Evolutionary conservation across 192 early-diverging fungal genomes (phyloP).

Genomic region (Jimgerdemannia lactiflua): DNA sequence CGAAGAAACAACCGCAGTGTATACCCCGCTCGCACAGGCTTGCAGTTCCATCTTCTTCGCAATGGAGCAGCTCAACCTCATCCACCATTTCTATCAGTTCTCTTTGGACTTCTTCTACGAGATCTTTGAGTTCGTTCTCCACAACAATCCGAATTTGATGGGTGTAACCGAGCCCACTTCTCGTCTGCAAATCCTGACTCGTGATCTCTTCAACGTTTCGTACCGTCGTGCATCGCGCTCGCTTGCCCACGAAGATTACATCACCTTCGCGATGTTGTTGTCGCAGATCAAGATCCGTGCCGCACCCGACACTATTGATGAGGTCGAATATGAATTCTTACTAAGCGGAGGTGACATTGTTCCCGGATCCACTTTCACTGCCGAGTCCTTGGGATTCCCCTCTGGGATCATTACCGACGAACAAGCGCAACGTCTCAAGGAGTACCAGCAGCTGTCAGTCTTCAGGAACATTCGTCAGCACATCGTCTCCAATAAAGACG

Average conservation of each 20-base stretch:
- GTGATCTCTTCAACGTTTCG: conserved; percentile 81
- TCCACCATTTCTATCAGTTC: conserved; percentile 98
- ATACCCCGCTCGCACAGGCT: conserved; percentile 87
- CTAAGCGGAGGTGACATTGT: conserved; percentile 56
- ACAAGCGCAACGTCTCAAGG: conserved; percentile 37
- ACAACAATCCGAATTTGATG: conserved; percentile 66
- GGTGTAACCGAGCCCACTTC: conserved; percentile 61
- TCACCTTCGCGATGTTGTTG: conserved; percentile 85
- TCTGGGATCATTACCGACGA: conserved; percentile 47
- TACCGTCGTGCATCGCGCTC: conserved; percentile 78
- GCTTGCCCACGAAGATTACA: conserved; percentile 89
- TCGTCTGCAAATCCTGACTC: conserved; percentile 71
- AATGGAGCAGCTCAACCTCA: conserved; percentile 88
- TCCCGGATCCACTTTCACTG: conserved; percentile 24
- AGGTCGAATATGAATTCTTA: conserved; percentile 68
- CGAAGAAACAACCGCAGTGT: conserved; percentile 84
- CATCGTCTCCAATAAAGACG: conserved; percentile 8
- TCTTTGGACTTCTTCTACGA: conserved; percentile 94
- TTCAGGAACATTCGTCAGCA: conserved; percentile 38
- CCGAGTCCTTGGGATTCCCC: conserved; percentile 32
- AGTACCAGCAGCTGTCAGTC: conserved; percentile 35
- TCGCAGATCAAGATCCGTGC: conserved; percentile 81
- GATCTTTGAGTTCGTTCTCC: conserved; percentile 87
- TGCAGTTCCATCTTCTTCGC: conserved; percentile 95
- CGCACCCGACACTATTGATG: conserved; percentile 51